phyloP scores from a whole-genome alignment of 23 red algal species.

The Gracilaria domingensis region DNA sequence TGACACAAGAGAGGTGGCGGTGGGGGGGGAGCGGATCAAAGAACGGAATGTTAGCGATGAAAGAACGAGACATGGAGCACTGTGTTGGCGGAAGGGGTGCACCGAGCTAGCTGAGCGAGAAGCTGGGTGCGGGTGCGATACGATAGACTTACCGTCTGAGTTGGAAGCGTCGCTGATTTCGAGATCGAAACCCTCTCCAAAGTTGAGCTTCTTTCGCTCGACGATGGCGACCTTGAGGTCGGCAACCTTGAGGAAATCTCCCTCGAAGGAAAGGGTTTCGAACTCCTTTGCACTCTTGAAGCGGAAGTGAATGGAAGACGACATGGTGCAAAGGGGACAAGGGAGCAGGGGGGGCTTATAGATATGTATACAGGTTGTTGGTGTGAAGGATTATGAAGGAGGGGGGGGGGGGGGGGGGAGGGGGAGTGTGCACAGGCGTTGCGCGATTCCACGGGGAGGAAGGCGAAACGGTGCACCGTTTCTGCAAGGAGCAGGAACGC shows the following conservation, averaged over 20 bases:
- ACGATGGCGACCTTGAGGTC: slow-evolving; percentile 99
- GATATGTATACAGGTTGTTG: neutral
- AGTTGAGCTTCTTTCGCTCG: slow-evolving; percentile 92
- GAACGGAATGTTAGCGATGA: slow-evolving; percentile 28
- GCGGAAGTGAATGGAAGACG: slow-evolving; percentile 92
- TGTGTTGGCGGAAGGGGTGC: too few relatives aligned
- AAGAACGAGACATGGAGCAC: neutral
- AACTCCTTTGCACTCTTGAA: slow-evolving; percentile 94
- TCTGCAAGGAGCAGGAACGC: too few relatives aligned
- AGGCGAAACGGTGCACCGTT: too few relatives aligned
- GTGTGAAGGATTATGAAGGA: neutral
- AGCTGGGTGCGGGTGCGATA: neutral
- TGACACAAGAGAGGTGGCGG: too few relatives aligned
- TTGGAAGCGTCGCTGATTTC: slow-evolving; percentile 94
- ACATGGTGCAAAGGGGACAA: slow-evolving; percentile 53
- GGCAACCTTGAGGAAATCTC: slow-evolving; percentile 90
- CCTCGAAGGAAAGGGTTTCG: slow-evolving; percentile 92
- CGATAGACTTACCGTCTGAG: slow-evolving; percentile 75
- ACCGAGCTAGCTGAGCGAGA: neutral
- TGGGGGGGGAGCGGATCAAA: slow-evolving; percentile 26
- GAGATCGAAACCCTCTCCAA: slow-evolving; percentile 98
- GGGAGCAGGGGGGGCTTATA: neutral
- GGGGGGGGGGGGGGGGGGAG: neutral
- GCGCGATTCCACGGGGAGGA: too few relatives aligned
- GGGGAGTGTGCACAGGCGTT: neutral